These are phyloP conservation scores for Sporisorium exsertum DNA, from an alignment of 1,284 basidiomycete species.

Conservation along the genomic window DNA sequence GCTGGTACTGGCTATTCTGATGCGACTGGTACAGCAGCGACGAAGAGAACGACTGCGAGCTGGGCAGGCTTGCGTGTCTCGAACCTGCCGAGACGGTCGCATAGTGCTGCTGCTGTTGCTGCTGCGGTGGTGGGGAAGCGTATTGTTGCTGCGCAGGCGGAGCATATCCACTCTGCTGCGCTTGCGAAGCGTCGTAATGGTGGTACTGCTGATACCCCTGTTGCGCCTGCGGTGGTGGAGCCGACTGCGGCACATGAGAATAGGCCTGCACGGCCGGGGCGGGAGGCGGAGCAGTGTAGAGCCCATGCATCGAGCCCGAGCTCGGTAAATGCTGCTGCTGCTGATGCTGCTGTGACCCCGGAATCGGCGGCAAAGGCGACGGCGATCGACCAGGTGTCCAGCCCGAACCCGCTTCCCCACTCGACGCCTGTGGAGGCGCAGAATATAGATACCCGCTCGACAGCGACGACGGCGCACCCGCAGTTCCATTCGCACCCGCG, in stretches of 20 bases:
- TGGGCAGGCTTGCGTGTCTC: background rate
- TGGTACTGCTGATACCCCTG: background rate
- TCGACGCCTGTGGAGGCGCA: constrained; percentile 5
- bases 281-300: constrained; percentile 14
- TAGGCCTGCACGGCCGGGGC: background rate
- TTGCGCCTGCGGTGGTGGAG: background rate
- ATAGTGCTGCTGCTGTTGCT: constrained; percentile 1
- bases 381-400: constrained; percentile 27
- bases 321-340: constrained; percentile 10
- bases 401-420: background rate
- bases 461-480: constrained; percentile 10
- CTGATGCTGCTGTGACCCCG: constrained; percentile 18
- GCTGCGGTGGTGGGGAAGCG: background rate
- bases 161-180: constrained; percentile 4
- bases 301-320: constrained; percentile 11
- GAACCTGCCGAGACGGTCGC: constrained; percentile 5
- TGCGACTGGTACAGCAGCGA: constrained; percentile 23
- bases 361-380: constrained; percentile 35
- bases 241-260: background rate
- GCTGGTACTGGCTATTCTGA: constrained; percentile 20
- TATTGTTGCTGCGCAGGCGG: constrained; percentile 10
- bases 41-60: constrained; percentile 9
- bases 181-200: constrained; percentile 1
- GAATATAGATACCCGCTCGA: constrained; percentile 42
- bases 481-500: constrained; percentile 10